Conservation (phyloP, 768 basidiomycete genomes). For the Tubosaeta sp. region DNA sequence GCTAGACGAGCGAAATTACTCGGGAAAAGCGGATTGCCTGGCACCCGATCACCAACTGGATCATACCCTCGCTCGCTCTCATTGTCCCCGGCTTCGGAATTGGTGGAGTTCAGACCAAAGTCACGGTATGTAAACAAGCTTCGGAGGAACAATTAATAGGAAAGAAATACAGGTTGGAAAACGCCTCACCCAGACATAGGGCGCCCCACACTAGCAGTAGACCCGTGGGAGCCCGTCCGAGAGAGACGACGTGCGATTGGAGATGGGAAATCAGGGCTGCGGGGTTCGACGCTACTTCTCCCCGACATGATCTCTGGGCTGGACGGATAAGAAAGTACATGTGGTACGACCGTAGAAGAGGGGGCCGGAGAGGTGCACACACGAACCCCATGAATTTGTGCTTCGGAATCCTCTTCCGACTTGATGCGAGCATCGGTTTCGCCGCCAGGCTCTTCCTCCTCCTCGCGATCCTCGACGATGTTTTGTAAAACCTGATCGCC, state of each 20-base stretch:
- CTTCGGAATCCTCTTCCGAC: constrained; percentile 14
- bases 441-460: constrained; percentile 40
- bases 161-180: background rate
- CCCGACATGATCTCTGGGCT: constrained; percentile 20
- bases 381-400: constrained; percentile 54
- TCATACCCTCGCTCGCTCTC: constrained; percentile 39
- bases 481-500: constrained; percentile 43
- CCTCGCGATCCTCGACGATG: constrained; percentile 47
- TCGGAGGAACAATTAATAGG: background rate
- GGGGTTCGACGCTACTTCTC: constrained; percentile 23
- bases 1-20: constrained; percentile 71
- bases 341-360: constrained; percentile 21
- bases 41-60: constrained; percentile 56
- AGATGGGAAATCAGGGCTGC: constrained; percentile 20
- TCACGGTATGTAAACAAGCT: constrained; percentile 19
- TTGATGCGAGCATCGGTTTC: constrained; percentile 16
- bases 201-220: constrained; percentile 25
- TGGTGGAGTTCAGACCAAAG: constrained; percentile 2
- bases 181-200: constrained; percentile 20
- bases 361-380: constrained; percentile 44
- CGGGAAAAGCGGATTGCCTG: constrained; percentile 79
- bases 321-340: constrained; percentile 22
- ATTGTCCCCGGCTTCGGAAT: constrained; percentile 23
- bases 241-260: constrained; percentile 23
- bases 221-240: constrained; percentile 24